A percentile compares a stretch with the other conserved stretches of the same genome.
phyloP scores from a whole-genome alignment of 441 rosid genomes.

The Daphne laureola region DNA sequence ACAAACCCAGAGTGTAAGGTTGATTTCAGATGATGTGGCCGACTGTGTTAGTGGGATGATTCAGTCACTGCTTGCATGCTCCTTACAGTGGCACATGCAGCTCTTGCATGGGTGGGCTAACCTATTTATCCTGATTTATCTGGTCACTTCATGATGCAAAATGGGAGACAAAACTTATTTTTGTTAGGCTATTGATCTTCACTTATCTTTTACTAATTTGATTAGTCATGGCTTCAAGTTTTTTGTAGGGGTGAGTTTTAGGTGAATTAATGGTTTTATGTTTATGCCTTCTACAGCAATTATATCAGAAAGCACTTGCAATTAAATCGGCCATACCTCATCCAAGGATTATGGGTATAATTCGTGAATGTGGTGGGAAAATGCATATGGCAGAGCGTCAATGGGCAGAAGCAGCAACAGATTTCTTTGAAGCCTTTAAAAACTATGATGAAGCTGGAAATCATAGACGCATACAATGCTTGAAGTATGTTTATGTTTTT shows the following conservation, averaged over 20 bases:
- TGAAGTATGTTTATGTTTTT: constrained; percentile 52
- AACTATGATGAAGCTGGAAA: constrained; percentile 99
- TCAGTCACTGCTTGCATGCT: no score
- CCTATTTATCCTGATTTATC: no score
- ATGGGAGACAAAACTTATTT: no score
- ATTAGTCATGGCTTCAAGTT: background rate
- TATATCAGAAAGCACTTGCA: constrained; percentile 94
- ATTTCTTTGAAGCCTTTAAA: constrained; percentile 98
- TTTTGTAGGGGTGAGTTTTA: no score
- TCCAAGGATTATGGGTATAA: constrained; percentile 99
- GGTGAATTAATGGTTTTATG: no score
- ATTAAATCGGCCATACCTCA: constrained; percentile 99
- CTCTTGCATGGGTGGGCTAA: no score
- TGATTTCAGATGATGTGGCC: no score
- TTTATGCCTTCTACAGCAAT: constrained; percentile 49
- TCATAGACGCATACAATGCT: constrained; percentile 94
- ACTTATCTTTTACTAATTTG: background rate
- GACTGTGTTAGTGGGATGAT: no score
- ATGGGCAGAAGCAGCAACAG: constrained; percentile 99
- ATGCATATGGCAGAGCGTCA: constrained; percentile 99
- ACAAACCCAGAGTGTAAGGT: no score
- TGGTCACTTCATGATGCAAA: no score
- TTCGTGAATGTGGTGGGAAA: constrained; percentile 99
- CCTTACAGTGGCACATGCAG: no score
- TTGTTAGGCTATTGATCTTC: no score